Percentiles rank a stretch among this genome's conserved stretches.
Evolutionary conservation across 768 basidiomycete genomes (phyloP).

Genomic region (Leccinum subgranulosum): DNA sequence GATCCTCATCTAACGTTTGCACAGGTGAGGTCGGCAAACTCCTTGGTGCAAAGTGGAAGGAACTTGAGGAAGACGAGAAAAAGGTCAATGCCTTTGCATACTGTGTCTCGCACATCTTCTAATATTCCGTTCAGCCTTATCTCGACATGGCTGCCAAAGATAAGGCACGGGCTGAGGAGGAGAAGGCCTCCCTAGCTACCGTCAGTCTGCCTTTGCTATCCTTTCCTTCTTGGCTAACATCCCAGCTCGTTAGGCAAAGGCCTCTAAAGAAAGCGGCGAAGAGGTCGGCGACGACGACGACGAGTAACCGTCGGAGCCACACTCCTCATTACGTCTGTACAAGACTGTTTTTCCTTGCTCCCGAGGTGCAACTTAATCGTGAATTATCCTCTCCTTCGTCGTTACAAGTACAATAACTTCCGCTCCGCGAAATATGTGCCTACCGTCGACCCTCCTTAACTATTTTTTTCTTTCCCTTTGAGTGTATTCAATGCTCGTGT

Average conservation of each 20-base stretch:
- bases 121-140: slow-evolving; percentile 63
- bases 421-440: slow-evolving; percentile 28
- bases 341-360: slow-evolving; percentile 11
- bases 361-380: slow-evolving; percentile 18
- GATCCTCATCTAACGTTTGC: slow-evolving; percentile 1
- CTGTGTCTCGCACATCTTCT: background rate
- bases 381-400: slow-evolving; percentile 3
- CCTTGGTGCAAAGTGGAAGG: slow-evolving; percentile 97
- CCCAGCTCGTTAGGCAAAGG: slow-evolving; percentile 25
- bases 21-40: slow-evolving; percentile 91
- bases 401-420: slow-evolving; percentile 20
- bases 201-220: slow-evolving; percentile 28
- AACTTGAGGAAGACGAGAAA: slow-evolving; percentile 87
- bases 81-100: slow-evolving; percentile 52
- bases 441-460: slow-evolving; percentile 16
- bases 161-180: slow-evolving; percentile 83
- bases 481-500: slow-evolving; percentile 19
- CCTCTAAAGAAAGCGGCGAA: slow-evolving; percentile 39
- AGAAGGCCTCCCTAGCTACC: slow-evolving; percentile 50
- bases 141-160: slow-evolving; percentile 81
- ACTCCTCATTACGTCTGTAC: slow-evolving; percentile 4
- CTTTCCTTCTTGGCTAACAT: background rate
- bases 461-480: slow-evolving; percentile 5
- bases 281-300: slow-evolving; percentile 39
- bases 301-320: slow-evolving; percentile 27